Percentiles rank a stretch among this genome's conserved stretches.
phyloP scores from a whole-genome alignment of 2,329 filamentous ascomycete species.

The Talaromyces sp. region DNA sequence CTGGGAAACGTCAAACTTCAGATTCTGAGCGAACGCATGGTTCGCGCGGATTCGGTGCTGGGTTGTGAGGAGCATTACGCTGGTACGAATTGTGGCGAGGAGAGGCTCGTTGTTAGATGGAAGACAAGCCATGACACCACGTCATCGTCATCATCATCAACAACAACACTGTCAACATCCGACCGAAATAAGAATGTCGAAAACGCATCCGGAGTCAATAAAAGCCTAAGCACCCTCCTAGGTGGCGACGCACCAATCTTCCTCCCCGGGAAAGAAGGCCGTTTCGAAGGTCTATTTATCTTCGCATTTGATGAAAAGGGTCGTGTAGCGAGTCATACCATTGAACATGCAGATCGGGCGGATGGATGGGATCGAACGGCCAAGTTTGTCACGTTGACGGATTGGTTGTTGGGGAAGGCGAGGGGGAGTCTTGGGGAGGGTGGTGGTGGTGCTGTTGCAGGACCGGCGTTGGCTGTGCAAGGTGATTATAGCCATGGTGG shows the following conservation, averaged over 20 bases:
- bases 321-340: constrained; percentile 78
- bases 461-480: constrained; percentile 27
- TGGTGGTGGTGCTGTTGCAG: constrained; percentile 16
- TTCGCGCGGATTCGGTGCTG: constrained; percentile 46
- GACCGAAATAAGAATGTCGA: constrained; percentile 15
- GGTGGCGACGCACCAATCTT: constrained; percentile 49
- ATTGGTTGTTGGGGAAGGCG: constrained; percentile 85
- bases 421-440: constrained; percentile 38
- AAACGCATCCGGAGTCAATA: constrained; percentile 29
- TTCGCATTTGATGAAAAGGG: constrained; percentile 93
- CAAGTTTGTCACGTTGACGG: constrained; percentile 83
- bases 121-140: constrained; percentile 53
- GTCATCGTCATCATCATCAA: neutral
- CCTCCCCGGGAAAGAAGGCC: constrained; percentile 56
- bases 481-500: constrained; percentile 4
- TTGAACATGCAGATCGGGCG: constrained; percentile 84
- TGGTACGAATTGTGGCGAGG: constrained; percentile 42
- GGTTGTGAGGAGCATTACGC: constrained; percentile 27
- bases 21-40: constrained; percentile 86
- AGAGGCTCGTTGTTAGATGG: constrained; percentile 90
- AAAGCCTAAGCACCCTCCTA: constrained; percentile 44
- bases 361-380: constrained; percentile 78
- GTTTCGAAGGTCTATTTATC: constrained; percentile 87
- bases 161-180: constrained; percentile 1
- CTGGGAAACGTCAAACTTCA: constrained; percentile 84